phyloP scores from a whole-genome alignment of 2,329 filamentous ascomycete genomes.

The Cladobotryum mycophilum region DNA sequence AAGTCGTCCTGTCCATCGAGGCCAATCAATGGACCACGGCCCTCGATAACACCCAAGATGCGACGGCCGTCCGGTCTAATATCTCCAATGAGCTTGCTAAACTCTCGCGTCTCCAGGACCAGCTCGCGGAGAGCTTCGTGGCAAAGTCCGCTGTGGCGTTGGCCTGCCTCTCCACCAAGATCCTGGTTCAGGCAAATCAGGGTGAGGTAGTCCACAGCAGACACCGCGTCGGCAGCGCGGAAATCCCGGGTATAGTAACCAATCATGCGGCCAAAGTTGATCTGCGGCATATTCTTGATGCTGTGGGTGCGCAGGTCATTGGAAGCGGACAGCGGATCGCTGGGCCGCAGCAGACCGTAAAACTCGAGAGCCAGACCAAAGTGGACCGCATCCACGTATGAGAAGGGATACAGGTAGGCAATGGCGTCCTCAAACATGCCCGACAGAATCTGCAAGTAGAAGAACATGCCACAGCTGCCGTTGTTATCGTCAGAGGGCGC shows the following conservation, averaged over 20 bases:
- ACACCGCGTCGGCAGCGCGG: slow-evolving; percentile 79
- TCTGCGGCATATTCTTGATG: slow-evolving; percentile 65
- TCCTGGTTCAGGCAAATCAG: slow-evolving; percentile 90
- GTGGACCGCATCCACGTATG: slow-evolving; percentile 89
- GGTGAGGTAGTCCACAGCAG: slow-evolving; percentile 87
- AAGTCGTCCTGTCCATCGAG: slow-evolving; percentile 76
- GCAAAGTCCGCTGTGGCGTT: slow-evolving; percentile 73
- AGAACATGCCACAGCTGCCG: slow-evolving; percentile 81
- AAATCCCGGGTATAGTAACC: slow-evolving; percentile 96
- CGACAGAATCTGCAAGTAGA: slow-evolving; percentile 83
- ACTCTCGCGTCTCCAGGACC: slow-evolving; percentile 93
- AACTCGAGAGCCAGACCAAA: slow-evolving; percentile 85
- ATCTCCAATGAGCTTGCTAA: slow-evolving; percentile 88
- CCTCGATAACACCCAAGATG: slow-evolving; percentile 80
- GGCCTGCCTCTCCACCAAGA: slow-evolving; percentile 65
- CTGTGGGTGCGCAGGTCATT: slow-evolving; percentile 64
- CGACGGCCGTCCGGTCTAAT: slow-evolving; percentile 79
- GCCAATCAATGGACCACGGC: slow-evolving; percentile 74
- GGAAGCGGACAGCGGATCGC: slow-evolving; percentile 68
- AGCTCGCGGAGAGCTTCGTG: slow-evolving; percentile 90
- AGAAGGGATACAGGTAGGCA: slow-evolving; percentile 84
- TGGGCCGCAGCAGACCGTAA: slow-evolving; percentile 83
- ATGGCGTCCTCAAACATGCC: slow-evolving; percentile 94
- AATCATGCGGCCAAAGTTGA: slow-evolving; percentile 90
- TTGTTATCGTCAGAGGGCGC: slow-evolving; percentile 66